Conservation (phyloP, 257 asterid genomes). For the Perilla frutescens region DNA sequence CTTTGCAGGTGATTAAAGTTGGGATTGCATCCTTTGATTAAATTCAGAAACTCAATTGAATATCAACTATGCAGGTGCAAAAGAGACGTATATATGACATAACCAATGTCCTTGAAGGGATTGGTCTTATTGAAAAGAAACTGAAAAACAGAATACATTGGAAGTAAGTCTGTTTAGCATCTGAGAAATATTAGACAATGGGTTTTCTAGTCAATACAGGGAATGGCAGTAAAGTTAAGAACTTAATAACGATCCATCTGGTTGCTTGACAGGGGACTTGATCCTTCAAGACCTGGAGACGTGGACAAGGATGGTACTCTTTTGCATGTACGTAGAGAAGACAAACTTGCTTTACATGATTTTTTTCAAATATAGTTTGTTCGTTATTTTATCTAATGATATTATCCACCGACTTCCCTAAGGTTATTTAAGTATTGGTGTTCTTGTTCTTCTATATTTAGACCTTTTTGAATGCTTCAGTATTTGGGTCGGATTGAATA, state of each 20-base stretch:
- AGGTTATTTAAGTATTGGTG: neutral
- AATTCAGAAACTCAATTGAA: constrained; percentile 17
- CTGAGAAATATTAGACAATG: constrained; percentile 25
- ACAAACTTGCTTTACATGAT: constrained; percentile 19
- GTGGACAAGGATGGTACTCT: constrained; percentile 72
- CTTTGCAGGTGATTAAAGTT: constrained; percentile 51
- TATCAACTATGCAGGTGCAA: constrained; percentile 51
- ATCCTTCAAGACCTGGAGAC: constrained; percentile 75
- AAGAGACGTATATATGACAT: constrained; percentile 89
- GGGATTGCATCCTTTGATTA: neutral
- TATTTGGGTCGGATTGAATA: constrained; percentile 25
- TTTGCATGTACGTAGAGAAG: constrained; percentile 65
- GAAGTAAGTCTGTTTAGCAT: constrained; percentile 49
- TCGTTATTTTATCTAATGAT: constrained; percentile 1
- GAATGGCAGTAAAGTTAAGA: constrained; percentile 16
- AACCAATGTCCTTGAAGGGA: constrained; percentile 96
- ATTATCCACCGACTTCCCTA: constrained; percentile 13
- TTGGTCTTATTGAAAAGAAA: constrained; percentile 94
- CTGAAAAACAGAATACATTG: constrained; percentile 76
- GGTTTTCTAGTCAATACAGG: constrained; percentile 5
- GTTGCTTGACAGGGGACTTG: constrained; percentile 64
- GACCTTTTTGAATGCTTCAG: constrained; percentile 10
- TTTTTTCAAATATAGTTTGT: constrained; percentile 13
- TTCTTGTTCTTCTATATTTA: constrained; percentile 7
- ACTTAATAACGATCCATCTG: constrained; percentile 33